Base-by-base conservation (phyloP, 352 stramenopile genomes). In the Globisporangium irregulare region DNA sequence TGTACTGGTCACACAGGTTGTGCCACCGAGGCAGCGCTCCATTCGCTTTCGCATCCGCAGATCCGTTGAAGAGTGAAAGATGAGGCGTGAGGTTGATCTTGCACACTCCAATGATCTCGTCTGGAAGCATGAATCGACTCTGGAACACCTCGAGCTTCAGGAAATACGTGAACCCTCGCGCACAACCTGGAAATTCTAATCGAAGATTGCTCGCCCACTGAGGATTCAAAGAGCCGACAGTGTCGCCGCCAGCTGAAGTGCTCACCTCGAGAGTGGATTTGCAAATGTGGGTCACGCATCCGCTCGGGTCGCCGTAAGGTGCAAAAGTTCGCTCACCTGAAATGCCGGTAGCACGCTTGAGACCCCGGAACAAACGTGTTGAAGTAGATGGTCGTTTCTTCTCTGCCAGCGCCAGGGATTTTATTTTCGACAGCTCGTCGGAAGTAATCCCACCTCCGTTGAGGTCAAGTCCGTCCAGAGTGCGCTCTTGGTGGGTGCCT, bases 31-130 rank as follows among this genome's bases (percentile, higher is more conserved):
- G 81, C 20, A 95, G 70, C 24, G 87, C 87, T 6, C 87, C 87
- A 34, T 92, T 95, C 2, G 87, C 87, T 46, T 92, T 92, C 6
- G 87, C 87, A 38, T 95, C 87, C 4, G 87, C 87, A 38, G 87
- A 95, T 18, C 80, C 87, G 59, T 88, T 88, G 51, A 90, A 82
- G 41, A 94, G 72, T 41, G 84, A 90, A 15, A 94, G 59, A 64
- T 94, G 84, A n/a, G 87, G 85, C n/a, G 81, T 92, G 24, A 95
- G 72, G 59, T 95, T 95, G 72, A 95, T 91, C 66, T 91, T 92
- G 61, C 85, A 95, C 0, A 95, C 87, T 22, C 87, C 87, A 57
- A 95, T 68, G 14, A 95, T 64, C 58, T 90, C 85, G 65, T 95
- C 87, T 1, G 77, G 73, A 4, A 92, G 72, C 85, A 94, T 93